phyloP scores from a whole-genome alignment of 2,329 filamentous ascomycete genomes.

The Hyphodiscus sp. region DNA sequence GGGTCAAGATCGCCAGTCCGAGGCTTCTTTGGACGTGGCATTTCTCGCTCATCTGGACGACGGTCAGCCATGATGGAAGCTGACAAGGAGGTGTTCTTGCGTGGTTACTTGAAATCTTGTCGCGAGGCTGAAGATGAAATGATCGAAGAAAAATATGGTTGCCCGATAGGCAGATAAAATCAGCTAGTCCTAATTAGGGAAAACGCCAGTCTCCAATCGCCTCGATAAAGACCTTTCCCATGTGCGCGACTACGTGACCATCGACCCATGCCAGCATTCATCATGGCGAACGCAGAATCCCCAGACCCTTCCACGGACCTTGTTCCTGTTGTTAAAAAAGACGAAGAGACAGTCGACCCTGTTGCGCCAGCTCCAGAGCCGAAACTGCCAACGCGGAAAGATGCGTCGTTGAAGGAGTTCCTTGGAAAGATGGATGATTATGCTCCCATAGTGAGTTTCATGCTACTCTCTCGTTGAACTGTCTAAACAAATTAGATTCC shows the following conservation, averaged over 20 bases:
- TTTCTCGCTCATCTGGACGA: conserved; percentile 45
- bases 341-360: conserved; percentile 34
- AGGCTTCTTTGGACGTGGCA: conserved; percentile 40
- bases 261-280: conserved; percentile 6
- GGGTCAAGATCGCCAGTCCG: conserved; percentile 40
- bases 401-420: conserved; percentile 88
- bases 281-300: conserved; percentile 28
- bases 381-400: conserved; percentile 74
- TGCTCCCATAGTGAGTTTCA: conserved; percentile 74
- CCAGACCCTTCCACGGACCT: conserved; percentile 28
- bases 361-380: conserved; percentile 48
- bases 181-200: too few relatives aligned
- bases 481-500: conserved; percentile 60
- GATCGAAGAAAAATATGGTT: background rate
- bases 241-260: background rate
- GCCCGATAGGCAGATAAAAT: background rate
- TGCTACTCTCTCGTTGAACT: conserved; percentile 6
- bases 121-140: conserved; percentile 17
- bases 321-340: conserved; percentile 20
- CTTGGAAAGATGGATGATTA: conserved; percentile 96
- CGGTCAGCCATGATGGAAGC: conserved; percentile 45
- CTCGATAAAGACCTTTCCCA: background rate
- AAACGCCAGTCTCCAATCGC: background rate
- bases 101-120: conserved; percentile 21
- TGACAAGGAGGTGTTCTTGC: conserved; percentile 16